A percentile compares a stretch with the other conserved stretches of the same genome.
Conservation (phyloP, 768 basidiomycete species). For the Boletus insuetus region DNA sequence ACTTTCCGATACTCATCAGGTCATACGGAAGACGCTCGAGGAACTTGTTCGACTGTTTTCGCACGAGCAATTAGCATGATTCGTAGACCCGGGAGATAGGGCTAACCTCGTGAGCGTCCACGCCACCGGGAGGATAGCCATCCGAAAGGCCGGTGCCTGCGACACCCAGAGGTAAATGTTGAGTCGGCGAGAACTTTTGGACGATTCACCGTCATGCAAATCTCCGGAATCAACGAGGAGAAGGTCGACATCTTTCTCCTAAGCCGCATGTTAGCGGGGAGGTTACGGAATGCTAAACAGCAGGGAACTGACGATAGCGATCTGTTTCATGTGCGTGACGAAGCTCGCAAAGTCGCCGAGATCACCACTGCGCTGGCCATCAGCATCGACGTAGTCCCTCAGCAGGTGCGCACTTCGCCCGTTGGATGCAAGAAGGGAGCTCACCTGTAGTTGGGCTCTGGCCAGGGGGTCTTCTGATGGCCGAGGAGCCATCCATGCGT, state of each 20-base stretch:
- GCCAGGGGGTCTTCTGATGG: constrained; percentile 70
- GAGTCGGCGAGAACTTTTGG: not conserved
- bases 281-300: not conserved
- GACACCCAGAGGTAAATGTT: constrained; percentile 3
- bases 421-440: constrained; percentile 7
- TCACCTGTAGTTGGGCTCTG: constrained; percentile 74
- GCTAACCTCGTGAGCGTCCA: constrained; percentile 69
- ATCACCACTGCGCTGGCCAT: constrained; percentile 41
- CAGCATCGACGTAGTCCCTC: not conserved
- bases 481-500: constrained; percentile 82
- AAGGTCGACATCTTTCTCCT: constrained; percentile 76
- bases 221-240: constrained; percentile 83
- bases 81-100: not conserved
- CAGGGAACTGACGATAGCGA: constrained; percentile 50
- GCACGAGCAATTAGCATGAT: not conserved
- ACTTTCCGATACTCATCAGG: constrained; percentile 83
- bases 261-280: not conserved
- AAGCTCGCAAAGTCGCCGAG: constrained; percentile 89
- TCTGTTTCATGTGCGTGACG: constrained; percentile 73
- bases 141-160: constrained; percentile 75
- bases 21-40: constrained; percentile 76
- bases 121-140: constrained; percentile 64
- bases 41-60: constrained; percentile 66
- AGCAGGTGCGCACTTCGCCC: not conserved
- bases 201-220: constrained; percentile 56